Conservation (phyloP, 352 stramenopile genomes). For the Phytophthora hybrid region DNA sequence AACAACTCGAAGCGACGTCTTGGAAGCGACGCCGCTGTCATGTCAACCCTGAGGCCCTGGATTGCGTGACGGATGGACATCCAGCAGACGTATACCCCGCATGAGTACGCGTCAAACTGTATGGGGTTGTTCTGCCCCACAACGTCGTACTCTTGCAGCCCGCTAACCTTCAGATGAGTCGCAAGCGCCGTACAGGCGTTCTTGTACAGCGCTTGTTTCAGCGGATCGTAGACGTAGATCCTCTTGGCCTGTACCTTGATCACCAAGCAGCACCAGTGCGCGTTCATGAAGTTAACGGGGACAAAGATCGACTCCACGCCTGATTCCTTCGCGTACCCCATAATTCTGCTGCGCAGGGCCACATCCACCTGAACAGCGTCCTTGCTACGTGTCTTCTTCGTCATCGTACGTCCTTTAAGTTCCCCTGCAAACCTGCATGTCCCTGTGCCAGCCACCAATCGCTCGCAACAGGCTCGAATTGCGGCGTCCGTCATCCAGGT, state of each 20-base stretch:
- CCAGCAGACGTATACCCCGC: not conserved
- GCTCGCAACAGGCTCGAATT: too few relatives aligned
- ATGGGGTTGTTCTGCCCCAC: constrained; percentile 3
- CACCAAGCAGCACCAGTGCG: not conserved
- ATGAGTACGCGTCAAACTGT: not conserved
- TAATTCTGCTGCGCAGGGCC: not conserved
- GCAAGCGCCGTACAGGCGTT: not conserved
- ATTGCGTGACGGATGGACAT: too few relatives aligned
- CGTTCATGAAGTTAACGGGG: not conserved
- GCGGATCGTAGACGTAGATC: constrained; percentile 1
- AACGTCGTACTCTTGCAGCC: not conserved
- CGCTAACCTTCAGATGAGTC: not conserved
- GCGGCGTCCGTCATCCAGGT: constrained; percentile 3
- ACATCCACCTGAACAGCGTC: too few relatives aligned
- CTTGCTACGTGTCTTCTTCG: too few relatives aligned
- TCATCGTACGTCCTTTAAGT: too few relatives aligned
- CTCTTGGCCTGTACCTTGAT: not conserved
- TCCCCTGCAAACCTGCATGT: too few relatives aligned
- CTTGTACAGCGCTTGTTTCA: not conserved
- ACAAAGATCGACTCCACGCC: not conserved
- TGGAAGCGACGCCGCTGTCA: too few relatives aligned
- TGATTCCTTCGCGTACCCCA: not conserved
- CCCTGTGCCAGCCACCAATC: too few relatives aligned
- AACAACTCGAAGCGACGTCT: too few relatives aligned
- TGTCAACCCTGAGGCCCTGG: too few relatives aligned